Percentiles rank a stretch among this genome's conserved stretches.
Evolutionary conservation across 441 rosid species (phyloP).

Genomic region (Sinapis alba): DNA sequence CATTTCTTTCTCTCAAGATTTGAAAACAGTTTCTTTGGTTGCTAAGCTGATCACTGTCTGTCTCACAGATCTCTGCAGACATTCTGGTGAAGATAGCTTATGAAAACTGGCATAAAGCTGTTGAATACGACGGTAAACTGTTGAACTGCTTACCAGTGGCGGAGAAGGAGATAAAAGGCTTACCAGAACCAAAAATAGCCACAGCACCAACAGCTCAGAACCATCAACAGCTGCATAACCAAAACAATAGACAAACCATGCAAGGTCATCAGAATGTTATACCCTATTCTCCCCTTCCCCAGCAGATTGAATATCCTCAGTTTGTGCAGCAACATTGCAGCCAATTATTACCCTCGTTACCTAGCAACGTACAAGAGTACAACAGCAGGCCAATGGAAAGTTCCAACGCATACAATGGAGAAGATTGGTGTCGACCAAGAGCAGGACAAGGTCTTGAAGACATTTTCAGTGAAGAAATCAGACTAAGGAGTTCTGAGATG

Average conservation of each 20-base stretch:
- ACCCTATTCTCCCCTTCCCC: conserved; percentile 44
- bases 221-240: conserved; percentile 47
- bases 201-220: conserved; percentile 37
- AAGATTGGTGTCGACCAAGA: conserved; percentile 65
- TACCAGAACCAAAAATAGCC: conserved; percentile 38
- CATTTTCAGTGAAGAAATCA: conserved; percentile 61
- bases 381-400: conserved; percentile 49
- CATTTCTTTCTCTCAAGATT: conserved; percentile 4
- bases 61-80: conserved; percentile 78
- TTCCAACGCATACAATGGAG: conserved; percentile 44
- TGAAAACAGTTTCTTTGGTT: background rate
- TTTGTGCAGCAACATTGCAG: conserved; percentile 48
- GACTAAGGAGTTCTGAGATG: conserved; percentile 83
- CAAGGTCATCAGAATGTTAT: conserved; percentile 37
- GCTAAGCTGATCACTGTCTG: conserved; percentile 24
- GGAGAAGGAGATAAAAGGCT: conserved; percentile 46
- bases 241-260: conserved; percentile 41
- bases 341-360: conserved; percentile 43
- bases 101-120: conserved; percentile 90
- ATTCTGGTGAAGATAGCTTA: conserved; percentile 85
- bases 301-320: conserved; percentile 60
- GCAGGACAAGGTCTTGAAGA: conserved; percentile 60
- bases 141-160: conserved; percentile 52
- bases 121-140: conserved; percentile 87
- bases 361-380: conserved; percentile 48